A percentile compares a stretch with the other conserved stretches of the same genome.
Conservation (phyloP, 305 asterid species). For the Coffea humblotiana region DNA sequence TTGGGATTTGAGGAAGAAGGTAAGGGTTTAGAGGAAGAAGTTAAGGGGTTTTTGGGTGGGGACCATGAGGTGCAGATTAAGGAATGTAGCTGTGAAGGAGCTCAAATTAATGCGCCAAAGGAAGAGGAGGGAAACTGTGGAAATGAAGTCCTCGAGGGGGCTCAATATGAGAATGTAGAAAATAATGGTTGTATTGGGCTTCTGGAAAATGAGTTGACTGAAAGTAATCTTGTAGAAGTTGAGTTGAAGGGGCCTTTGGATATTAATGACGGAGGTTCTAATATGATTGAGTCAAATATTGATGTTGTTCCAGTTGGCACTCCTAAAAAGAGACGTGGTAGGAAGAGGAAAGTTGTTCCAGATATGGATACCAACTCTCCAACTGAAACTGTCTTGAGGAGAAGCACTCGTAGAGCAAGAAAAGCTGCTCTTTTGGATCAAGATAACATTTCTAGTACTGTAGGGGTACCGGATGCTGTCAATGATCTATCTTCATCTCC, state of each 20-base stretch:
- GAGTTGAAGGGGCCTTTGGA: slow-evolving; percentile 6
- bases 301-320: slow-evolving; percentile 37
- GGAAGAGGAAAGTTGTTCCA: slow-evolving; percentile 49
- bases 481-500: slow-evolving; percentile 53
- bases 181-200: slow-evolving; percentile 25
- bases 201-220: slow-evolving; percentile 1
- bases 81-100: slow-evolving; percentile 28
- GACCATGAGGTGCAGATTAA: slow-evolving; percentile 28
- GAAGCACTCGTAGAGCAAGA: slow-evolving; percentile 85
- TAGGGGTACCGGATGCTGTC: slow-evolving; percentile 31
- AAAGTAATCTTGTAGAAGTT: slow-evolving; percentile 20
- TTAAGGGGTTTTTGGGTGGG: slow-evolving; percentile 33
- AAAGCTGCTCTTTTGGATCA: slow-evolving; percentile 35
- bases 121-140: slow-evolving; percentile 24
- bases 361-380: slow-evolving; percentile 34
- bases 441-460: slow-evolving; percentile 37
- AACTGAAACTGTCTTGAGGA: slow-evolving; percentile 70
- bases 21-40: slow-evolving; percentile 51
- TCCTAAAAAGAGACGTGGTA: slow-evolving; percentile 48
- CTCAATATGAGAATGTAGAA: slow-evolving; percentile 28
- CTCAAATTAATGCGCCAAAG: slow-evolving; percentile 14
- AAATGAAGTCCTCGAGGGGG: slow-evolving; percentile 21
- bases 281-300: slow-evolving; percentile 35
- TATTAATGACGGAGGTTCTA: slow-evolving; percentile 14
- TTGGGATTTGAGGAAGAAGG: slow-evolving; percentile 63